Evolutionary conservation across 1,139 yeast genomes (phyloP), one percentile per base, ranked within the genome.

Genomic region (Debaryomyces sp.): DNA sequence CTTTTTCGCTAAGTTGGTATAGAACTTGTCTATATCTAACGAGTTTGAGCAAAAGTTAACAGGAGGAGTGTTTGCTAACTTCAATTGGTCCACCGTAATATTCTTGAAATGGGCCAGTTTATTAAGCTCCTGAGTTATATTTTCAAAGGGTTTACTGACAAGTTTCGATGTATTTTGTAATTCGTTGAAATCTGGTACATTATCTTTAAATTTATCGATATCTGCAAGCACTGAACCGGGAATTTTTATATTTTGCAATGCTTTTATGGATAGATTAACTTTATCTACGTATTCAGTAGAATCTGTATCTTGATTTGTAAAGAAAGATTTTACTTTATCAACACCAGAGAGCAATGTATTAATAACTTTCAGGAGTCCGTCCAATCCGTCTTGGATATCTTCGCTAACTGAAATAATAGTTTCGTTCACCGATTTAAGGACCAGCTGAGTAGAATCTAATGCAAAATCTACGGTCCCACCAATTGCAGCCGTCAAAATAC

Each of bases 391-490:
- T 47, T 88, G 84, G 21, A 90, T 70, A 7, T 82, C 89, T 36
- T 72, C 69, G 0, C 90, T 78, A 12, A 84, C 68, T 0, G 70
- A 69, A 1, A 68, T 70, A 1, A 89, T 66, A 0, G 95, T 84
- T 3, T 67, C 67, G 59, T 91, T 89, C 1, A 89, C 87, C 29
- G 77, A 72, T 7, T 66, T 61, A 4, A 90, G 73, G 2, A 89
- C 70, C 1, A 78, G 63, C 57, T 85, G 89, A 0, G 95, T 82
- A 0, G 91, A 81, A 60, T 89, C 89, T 1, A 87, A 65, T 0
- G 96, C 96, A 37, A 84, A 82, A 53, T 83, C 84, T 1, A 87
- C 86, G 0, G 89, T 78, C 2, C 94, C 89, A 55, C 82, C 84
- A 7, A 91, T 71, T 0, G 92, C 80, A 5, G 95, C 85, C 0